phyloP scores from a whole-genome alignment of 225 moss, liverwort and hornwort species.

The Sphagnum tenellum region DNA sequence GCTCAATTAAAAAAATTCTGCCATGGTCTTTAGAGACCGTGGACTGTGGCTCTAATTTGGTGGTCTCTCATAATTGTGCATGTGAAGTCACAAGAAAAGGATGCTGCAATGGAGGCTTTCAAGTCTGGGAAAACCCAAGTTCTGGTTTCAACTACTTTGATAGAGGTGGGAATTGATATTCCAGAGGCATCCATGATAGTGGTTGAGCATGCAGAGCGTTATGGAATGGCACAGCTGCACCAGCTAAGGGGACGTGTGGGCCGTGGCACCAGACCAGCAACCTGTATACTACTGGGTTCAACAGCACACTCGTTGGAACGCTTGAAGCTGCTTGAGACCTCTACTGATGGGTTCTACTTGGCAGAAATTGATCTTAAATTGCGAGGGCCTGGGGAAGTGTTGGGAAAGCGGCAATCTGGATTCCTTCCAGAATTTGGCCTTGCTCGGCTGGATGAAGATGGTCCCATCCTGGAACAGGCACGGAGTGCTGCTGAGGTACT shows the following conservation, averaged over 20 bases:
- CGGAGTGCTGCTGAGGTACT: constrained; percentile 85
- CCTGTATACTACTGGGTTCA: constrained; percentile 78
- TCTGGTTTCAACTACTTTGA: constrained; percentile 92
- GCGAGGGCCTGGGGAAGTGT: constrained; percentile 79
- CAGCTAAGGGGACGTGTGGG: constrained; percentile 96
- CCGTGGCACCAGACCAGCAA: constrained; percentile 76
- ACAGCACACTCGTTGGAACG: constrained; percentile 43
- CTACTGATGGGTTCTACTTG: constrained; percentile 88
- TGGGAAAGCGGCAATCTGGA: constrained; percentile 89
- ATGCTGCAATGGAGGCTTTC: constrained; percentile 73
- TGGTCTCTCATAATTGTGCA: too few relatives aligned
- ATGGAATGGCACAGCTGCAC: constrained; percentile 99
- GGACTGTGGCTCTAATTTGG: too few relatives aligned
- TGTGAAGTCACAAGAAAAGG: constrained; percentile 65
- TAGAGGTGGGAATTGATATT: constrained; percentile 97
- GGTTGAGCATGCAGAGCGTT: constrained; percentile 91
- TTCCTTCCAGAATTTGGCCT: constrained; percentile 83
- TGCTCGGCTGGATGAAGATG: constrained; percentile 87
- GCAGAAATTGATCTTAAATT: constrained; percentile 77
- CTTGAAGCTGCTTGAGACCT: constrained; percentile 61
- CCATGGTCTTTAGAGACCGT: too few relatives aligned
- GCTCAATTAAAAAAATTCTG: too few relatives aligned
- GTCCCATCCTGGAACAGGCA: constrained; percentile 65
- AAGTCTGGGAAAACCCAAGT: constrained; percentile 79
- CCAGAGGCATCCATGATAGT: constrained; percentile 99